phyloP scores from a whole-genome alignment of 2,329 filamentous ascomycete species.

The Sporothrix curviconia region DNA sequence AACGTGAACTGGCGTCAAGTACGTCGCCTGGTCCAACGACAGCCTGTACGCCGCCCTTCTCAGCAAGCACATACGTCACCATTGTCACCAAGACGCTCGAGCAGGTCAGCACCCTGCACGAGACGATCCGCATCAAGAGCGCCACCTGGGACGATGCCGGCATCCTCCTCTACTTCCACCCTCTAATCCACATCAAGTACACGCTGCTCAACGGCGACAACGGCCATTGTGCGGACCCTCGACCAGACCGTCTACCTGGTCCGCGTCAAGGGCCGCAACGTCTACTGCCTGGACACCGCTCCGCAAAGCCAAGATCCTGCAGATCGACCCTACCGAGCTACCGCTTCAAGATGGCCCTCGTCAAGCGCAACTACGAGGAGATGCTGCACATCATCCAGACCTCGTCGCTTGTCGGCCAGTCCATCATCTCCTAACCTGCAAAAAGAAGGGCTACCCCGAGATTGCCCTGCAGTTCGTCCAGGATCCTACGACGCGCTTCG shows the following conservation, averaged over 20 bases:
- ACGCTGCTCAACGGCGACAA: constrained; percentile 96
- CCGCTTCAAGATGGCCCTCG: constrained; percentile 92
- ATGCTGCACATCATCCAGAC: constrained; percentile 99
- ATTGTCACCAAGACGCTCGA: constrained; percentile 96
- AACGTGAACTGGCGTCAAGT: constrained; percentile 91
- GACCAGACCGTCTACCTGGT: constrained; percentile 97
- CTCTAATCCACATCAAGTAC: constrained; percentile 99
- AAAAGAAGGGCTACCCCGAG: constrained; percentile 98
- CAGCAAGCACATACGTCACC: constrained; percentile 98
- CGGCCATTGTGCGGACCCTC: constrained; percentile 86
- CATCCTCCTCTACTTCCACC: constrained; percentile 89
- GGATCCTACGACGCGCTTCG: constrained; percentile 91
- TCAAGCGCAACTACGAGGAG: constrained; percentile 97
- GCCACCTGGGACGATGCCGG: constrained; percentile 97
- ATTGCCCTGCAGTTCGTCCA: constrained; percentile 98
- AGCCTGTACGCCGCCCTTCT: constrained; percentile 87
- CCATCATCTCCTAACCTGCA: constrained; percentile 97
- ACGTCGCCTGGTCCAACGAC: constrained; percentile 97
- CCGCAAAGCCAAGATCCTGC: constrained; percentile 82
- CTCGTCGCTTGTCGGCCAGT: constrained; percentile 93
- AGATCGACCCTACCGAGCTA: constrained; percentile 97
- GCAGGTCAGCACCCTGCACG: constrained; percentile 91
- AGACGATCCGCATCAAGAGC: constrained; percentile 98
- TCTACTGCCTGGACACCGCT: constrained; percentile 90
- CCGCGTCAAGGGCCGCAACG: constrained; percentile 85